Percentiles rank a stretch among this genome's conserved stretches.
These are phyloP conservation scores for Ceratocystis destructans DNA, from an alignment of 2,329 filamentous ascomycete genomes.

Conservation along the genomic window DNA sequence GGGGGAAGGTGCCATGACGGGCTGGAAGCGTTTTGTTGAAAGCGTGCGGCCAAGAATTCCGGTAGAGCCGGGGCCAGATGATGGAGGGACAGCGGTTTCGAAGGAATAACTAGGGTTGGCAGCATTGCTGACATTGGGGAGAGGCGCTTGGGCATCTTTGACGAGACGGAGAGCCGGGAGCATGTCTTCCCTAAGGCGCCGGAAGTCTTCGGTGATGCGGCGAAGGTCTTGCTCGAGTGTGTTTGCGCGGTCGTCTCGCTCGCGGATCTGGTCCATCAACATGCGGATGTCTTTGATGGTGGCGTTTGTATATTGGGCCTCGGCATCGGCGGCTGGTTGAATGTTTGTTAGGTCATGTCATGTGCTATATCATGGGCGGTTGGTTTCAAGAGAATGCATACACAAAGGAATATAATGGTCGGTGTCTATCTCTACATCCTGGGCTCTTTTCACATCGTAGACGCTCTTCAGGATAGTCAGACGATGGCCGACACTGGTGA, in stretches of 20 bases:
- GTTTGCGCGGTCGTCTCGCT: slow-evolving; percentile 81
- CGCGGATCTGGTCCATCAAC: slow-evolving; percentile 74
- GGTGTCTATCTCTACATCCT: slow-evolving; percentile 78
- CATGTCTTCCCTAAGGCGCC: slow-evolving; percentile 77
- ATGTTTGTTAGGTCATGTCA: slow-evolving; percentile 16
- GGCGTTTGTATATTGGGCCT: slow-evolving; percentile 70
- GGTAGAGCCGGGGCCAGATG: slow-evolving; percentile 38
- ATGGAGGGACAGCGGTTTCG: slow-evolving; percentile 37
- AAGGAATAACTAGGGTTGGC: slow-evolving; percentile 17
- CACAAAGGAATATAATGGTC: slow-evolving; percentile 90
- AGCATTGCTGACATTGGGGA: slow-evolving; percentile 39
- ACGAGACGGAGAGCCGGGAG: slow-evolving; percentile 78
- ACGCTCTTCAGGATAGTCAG: slow-evolving; percentile 91
- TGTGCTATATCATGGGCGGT: background rate
- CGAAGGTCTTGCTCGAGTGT: slow-evolving; percentile 71
- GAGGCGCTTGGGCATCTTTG: slow-evolving; percentile 81
- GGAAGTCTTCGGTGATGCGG: slow-evolving; percentile 75
- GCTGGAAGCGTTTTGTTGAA: slow-evolving; percentile 59
- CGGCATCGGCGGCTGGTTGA: slow-evolving; percentile 66
- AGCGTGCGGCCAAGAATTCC: slow-evolving; percentile 55
- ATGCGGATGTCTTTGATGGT: slow-evolving; percentile 88
- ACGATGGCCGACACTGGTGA: slow-evolving; percentile 82
- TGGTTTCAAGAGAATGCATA: slow-evolving; percentile 35
- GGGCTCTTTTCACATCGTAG: slow-evolving; percentile 89
- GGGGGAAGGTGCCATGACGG: slow-evolving; percentile 63